Base-by-base conservation (phyloP, 441 rosid species). In the Arabidopsis lyrata region DNA sequence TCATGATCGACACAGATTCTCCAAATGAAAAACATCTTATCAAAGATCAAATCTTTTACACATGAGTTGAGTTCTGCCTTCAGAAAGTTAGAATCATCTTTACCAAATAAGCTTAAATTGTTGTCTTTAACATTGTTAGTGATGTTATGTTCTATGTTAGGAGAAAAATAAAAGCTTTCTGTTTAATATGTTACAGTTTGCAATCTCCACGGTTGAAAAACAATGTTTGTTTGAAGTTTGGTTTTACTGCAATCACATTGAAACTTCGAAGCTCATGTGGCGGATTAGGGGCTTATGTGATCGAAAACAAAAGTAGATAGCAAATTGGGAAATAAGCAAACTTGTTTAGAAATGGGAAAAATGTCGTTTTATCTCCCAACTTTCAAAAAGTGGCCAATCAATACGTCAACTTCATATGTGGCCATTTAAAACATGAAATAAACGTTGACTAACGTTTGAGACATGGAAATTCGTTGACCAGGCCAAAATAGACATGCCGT, bases 1-100 rank as follows among this genome's bases (percentile, higher is more conserved):
- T 1, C 96, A 90, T 64, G 87, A 88, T 73, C 76, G 92, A 72
- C 84, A 85, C 2, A 85, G 81, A 68, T 88, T 94, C 69, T 66
- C 72, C 29, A 54, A 56, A 35, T 76, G 70, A 75, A 41, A 24
- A 59, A 36, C 4, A 36, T 53, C 11, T n/a, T 41, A 27, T 60
- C 22, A 8, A 9, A 62, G 27, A 61, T 62, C 14, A 68, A 61
- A 45, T 12, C 49, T 59, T 50, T 48, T 15, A 11, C 29, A 15
- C 13, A 3, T 41, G 31, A 42, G 36, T 66, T 20, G 48, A 13
- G 48, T 52, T 66, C 36, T 52, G 50, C n/a, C 24, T 67, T 8
- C 34, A 6, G 24, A 39, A 31, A 12, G 65, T 32, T 34, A 45
- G 29, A 22, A 52, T 14, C 27, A 41, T 68, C 32, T 31, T 55